Percentiles rank a stretch among this genome's conserved stretches.
phyloP scores from a whole-genome alignment of 768 basidiomycete species.

The Boletus vermiculosoides region DNA sequence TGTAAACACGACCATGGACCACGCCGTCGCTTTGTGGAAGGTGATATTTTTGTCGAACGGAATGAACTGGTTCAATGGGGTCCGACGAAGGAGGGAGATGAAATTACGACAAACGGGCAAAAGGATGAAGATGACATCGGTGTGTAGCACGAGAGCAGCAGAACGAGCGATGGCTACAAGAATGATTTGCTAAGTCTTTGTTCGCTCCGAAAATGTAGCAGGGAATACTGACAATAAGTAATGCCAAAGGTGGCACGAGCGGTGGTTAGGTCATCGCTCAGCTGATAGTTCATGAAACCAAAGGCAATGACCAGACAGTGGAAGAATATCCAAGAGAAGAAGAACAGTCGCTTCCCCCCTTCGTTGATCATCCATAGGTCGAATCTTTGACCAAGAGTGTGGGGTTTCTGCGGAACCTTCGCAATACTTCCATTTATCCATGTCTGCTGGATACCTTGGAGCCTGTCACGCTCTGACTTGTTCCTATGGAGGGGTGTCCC shows the following conservation, averaged over 20 bases:
- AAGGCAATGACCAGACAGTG: conserved; percentile 76
- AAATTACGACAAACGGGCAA: conserved; percentile 95
- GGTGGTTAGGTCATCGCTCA: conserved; percentile 72
- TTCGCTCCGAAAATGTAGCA: neutral
- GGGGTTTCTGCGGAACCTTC: conserved; percentile 36
- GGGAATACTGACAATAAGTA: conserved; percentile 62
- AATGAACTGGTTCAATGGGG: conserved; percentile 80
- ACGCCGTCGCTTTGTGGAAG: conserved; percentile 88
- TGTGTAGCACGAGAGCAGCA: conserved; percentile 86
- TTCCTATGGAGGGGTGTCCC: conserved; percentile 70
- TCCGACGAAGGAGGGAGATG: conserved; percentile 83
- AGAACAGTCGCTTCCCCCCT: conserved; percentile 77
- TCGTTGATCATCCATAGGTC: conserved; percentile 94
- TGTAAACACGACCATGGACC: conserved; percentile 81
- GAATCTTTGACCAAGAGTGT: conserved; percentile 45
- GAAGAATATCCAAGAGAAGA: conserved; percentile 75
- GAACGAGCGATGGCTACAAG: conserved; percentile 75
- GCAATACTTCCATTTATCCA: conserved; percentile 37
- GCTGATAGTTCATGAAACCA: conserved; percentile 72
- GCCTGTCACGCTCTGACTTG: conserved; percentile 75
- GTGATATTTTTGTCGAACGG: conserved; percentile 93
- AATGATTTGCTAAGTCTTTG: neutral
- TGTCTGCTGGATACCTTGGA: conserved; percentile 81
- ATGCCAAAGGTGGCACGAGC: conserved; percentile 72
- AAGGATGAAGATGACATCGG: conserved; percentile 91